Evolutionary conservation across 225 moss, liverwort and hornwort genomes (phyloP).

Genomic region (Thuidium tamariscinum): DNA sequence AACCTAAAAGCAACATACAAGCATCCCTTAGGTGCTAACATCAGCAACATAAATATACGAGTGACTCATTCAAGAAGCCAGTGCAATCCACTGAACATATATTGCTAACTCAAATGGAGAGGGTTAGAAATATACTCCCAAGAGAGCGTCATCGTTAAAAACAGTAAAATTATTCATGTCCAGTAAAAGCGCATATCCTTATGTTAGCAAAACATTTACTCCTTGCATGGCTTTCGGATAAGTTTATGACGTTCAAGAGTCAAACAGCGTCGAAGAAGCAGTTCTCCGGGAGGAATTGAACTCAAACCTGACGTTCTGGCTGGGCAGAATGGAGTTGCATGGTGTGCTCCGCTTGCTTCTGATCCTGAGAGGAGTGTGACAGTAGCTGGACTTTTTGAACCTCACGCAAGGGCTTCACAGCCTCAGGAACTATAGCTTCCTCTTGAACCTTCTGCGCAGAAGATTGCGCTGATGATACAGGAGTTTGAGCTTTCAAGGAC

Average conservation of each 20-base stretch:
- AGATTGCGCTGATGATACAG: conserved; percentile 31
- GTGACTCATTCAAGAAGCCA: background rate
- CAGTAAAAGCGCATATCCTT: background rate
- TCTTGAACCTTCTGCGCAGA: conserved; percentile 34
- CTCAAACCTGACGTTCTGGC: conserved; percentile 66
- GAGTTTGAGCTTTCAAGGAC: conserved; percentile 24
- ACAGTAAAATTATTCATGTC: background rate
- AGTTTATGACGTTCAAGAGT: background rate
- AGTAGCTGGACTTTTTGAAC: conserved; percentile 44
- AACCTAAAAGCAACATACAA: background rate
- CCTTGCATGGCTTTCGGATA: background rate
- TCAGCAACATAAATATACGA: background rate
- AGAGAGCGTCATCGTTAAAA: background rate
- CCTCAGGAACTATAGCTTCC: conserved; percentile 17
- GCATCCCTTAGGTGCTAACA: background rate
- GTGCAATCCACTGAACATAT: background rate
- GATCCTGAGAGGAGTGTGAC: conserved; percentile 45
- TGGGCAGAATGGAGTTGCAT: conserved; percentile 35
- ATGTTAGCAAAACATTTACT: background rate
- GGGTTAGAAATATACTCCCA: background rate
- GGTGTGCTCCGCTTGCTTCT: conserved; percentile 34
- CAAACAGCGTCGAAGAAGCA: background rate
- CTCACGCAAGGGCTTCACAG: conserved; percentile 20
- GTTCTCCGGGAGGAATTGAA: background rate
- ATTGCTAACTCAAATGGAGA: background rate